Conservation (phyloP, 345 rosid genomes). For the Nephelium lappaceum region DNA sequence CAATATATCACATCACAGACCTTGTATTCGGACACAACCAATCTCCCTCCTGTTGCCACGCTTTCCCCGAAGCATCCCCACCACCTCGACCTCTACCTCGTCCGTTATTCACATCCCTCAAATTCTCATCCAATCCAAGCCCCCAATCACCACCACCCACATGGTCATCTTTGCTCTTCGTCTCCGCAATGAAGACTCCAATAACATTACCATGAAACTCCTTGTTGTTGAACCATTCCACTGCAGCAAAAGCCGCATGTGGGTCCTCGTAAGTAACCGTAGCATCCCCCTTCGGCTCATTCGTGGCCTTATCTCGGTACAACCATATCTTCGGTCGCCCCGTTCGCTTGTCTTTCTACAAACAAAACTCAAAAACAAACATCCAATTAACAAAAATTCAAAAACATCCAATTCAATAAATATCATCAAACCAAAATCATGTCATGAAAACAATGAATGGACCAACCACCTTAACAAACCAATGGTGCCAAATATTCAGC, state of each 20-base stretch:
- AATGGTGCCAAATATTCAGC: constrained; percentile 93
- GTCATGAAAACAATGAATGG: no score
- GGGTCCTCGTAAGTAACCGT: constrained; percentile 98
- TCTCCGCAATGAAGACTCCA: constrained; percentile 83
- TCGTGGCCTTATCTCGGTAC: constrained; percentile 80
- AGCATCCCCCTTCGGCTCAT: constrained; percentile 97
- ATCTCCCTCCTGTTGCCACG: constrained; percentile 98
- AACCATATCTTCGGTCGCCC: constrained; percentile 94
- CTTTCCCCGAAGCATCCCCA: constrained; percentile 73
- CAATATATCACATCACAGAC: constrained; percentile 98
- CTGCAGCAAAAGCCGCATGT: constrained; percentile 95
- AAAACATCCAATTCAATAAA: no score
- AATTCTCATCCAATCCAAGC: constrained; percentile 52
- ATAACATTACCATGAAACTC: constrained; percentile 86
- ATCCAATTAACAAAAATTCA: background rate
- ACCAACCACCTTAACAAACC: constrained; percentile 80
- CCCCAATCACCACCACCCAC: constrained; percentile 38
- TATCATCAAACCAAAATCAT: no score
- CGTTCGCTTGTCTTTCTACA: constrained; percentile 86
- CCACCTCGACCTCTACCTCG: constrained; percentile 77
- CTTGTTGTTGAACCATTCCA: constrained; percentile 97
- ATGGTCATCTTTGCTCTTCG: constrained; percentile 59
- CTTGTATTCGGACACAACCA: constrained; percentile 99
- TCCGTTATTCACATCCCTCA: constrained; percentile 54
- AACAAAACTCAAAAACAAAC: background rate